Conservation (phyloP, 768 basidiomycete species). For the Grammothele lineata region DNA sequence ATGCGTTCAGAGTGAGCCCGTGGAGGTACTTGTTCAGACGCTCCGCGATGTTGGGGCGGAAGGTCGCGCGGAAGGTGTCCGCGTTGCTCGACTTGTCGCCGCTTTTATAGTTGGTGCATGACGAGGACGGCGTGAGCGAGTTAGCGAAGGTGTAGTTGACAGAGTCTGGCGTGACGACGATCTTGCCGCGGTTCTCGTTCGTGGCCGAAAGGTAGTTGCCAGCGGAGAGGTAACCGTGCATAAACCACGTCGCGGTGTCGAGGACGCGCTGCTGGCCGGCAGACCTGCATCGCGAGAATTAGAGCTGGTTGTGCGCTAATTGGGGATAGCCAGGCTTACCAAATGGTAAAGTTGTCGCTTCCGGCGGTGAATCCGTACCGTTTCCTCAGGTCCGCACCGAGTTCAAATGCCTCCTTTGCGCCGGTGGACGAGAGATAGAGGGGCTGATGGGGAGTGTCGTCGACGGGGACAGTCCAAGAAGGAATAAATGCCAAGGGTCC, state of each 20-base stretch:
- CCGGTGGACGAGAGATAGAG: constrained; percentile 37
- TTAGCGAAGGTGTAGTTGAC: constrained; percentile 39
- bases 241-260: constrained; percentile 38
- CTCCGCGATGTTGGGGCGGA: constrained; percentile 29
- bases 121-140: constrained; percentile 38
- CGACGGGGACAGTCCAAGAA: constrained; percentile 37
- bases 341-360: constrained; percentile 38
- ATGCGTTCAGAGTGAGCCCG: constrained; percentile 29
- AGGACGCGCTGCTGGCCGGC: constrained; percentile 39
- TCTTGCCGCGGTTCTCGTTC: constrained; percentile 29
- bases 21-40: constrained; percentile 35
- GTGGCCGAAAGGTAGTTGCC: constrained; percentile 34
- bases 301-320: no score
- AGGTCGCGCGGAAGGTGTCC: constrained; percentile 29
- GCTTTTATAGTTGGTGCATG: constrained; percentile 33
- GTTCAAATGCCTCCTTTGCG: constrained; percentile 35
- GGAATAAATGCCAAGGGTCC: constrained; percentile 39
- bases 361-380: constrained; percentile 37
- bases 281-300: no score
- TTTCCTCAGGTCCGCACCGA: constrained; percentile 37
- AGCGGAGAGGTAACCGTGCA: constrained; percentile 39
- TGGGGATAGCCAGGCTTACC: constrained; percentile 31
- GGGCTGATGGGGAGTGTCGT: constrained; percentile 36
- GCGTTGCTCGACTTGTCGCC: constrained; percentile 29
- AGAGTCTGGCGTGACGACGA: constrained; percentile 37